Percentiles rank a stretch among this genome's conserved stretches.
Evolutionary conservation across 345 rosid species (phyloP).

Genomic region (Acer negundo): DNA sequence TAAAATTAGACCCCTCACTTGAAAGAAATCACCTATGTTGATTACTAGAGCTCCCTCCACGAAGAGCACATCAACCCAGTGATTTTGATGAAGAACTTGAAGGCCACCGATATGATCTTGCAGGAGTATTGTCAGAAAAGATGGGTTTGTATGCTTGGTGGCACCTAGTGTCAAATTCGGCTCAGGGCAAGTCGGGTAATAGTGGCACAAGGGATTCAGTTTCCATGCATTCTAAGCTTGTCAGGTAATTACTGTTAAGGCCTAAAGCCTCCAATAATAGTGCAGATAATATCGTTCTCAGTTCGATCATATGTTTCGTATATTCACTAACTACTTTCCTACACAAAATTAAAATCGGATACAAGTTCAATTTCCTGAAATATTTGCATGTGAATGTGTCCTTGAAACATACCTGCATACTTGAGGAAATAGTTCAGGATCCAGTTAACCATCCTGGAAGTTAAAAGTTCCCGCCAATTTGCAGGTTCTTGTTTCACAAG

Average conservation of each 20-base stretch:
- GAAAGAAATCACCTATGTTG: slow-evolving; percentile 56
- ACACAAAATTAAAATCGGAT: slow-evolving; percentile 2
- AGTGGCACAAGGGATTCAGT: slow-evolving; percentile 46
- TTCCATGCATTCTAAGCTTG: slow-evolving; percentile 49
- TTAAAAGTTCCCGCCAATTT: slow-evolving; percentile 54
- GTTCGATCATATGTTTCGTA: slow-evolving; percentile 30
- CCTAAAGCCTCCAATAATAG: slow-evolving; percentile 51
- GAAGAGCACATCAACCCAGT: slow-evolving; percentile 49
- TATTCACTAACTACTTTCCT: slow-evolving; percentile 46
- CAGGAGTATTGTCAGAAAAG: slow-evolving; percentile 46
- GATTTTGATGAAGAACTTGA: slow-evolving; percentile 42
- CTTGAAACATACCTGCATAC: slow-evolving; percentile 42
- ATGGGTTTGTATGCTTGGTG: slow-evolving; percentile 48
- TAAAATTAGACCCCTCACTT: slow-evolving; percentile 25
- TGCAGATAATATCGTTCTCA: slow-evolving; percentile 32
- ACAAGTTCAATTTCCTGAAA: background rate
- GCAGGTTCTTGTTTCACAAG: slow-evolving; percentile 40
- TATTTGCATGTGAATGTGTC: background rate
- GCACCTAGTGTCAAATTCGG: slow-evolving; percentile 49
- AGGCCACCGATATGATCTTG: slow-evolving; percentile 52
- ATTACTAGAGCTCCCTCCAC: slow-evolving; percentile 39
- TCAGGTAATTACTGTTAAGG: slow-evolving; percentile 35
- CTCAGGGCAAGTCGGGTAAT: slow-evolving; percentile 56
- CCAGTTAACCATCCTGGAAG: slow-evolving; percentile 41
- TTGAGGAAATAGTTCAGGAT: slow-evolving; percentile 36